Evolutionary conservation across 1,139 yeast genomes (phyloP).

Genomic region (Tardiomyces depauwii): DNA sequence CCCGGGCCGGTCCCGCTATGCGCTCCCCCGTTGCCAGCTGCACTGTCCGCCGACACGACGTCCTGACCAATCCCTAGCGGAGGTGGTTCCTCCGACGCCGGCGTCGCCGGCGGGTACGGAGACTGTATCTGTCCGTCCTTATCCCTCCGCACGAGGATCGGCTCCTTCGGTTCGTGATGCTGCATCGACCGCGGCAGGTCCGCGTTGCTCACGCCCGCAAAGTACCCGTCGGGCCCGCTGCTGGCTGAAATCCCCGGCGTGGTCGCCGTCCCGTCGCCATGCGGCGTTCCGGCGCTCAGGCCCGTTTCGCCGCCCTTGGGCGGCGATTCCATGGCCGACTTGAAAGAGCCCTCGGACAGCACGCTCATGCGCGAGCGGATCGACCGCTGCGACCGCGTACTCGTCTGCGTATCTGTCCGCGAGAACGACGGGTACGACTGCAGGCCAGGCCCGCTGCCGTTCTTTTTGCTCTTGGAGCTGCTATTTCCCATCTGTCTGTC

Average conservation of each 20-base stretch:
- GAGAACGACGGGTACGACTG: constrained; percentile 29
- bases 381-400: constrained; percentile 26
- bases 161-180: constrained; percentile 22
- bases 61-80: background rate
- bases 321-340: constrained; percentile 12
- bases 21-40: background rate
- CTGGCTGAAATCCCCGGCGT: background rate
- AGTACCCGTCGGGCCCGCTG: background rate
- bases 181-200: constrained; percentile 22
- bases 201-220: constrained; percentile 6
- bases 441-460: constrained; percentile 9
- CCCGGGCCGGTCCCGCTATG: background rate
- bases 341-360: constrained; percentile 14
- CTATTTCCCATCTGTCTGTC: constrained; percentile 24
- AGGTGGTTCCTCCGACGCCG: background rate
- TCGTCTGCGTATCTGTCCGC: constrained; percentile 32
- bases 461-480: constrained; percentile 21
- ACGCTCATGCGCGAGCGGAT: constrained; percentile 10
- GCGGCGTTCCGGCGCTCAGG: background rate
- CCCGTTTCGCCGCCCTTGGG: background rate
- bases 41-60: background rate
- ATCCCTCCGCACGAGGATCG: constrained; percentile 21
- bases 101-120: constrained; percentile 2
- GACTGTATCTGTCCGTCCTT: constrained; percentile 14
- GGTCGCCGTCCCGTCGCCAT: background rate